Percentiles rank a stretch among this genome's conserved stretches.
Conservation (phyloP, 2,329 filamentous ascomycete species). For the Aspergillus candidus region DNA sequence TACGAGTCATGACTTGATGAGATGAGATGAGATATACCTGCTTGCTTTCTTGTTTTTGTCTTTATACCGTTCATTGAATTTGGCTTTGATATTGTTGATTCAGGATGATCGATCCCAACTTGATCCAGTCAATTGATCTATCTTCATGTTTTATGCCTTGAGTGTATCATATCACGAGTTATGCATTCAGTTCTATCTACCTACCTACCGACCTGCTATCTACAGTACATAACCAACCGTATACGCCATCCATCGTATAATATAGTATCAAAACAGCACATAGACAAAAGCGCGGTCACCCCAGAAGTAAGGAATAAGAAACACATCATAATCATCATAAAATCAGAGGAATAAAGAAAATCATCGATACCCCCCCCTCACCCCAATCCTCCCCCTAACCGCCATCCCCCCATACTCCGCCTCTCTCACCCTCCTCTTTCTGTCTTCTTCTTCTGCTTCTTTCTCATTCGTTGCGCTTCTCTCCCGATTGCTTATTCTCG, state of each 20-base stretch:
- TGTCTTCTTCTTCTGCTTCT: conserved; percentile 15
- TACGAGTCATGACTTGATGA: not conserved
- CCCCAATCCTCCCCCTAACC: conserved; percentile 22
- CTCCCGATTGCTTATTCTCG: conserved; percentile 1
- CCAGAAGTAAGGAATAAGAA: no score
- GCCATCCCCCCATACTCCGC: conserved; percentile 31
- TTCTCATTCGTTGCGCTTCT: not conserved
- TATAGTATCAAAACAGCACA: no score
- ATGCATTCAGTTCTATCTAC: not conserved
- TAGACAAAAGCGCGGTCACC: no score
- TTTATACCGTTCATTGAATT: not conserved
- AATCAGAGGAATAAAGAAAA: not conserved
- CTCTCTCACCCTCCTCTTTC: conserved; percentile 17
- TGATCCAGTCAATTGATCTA: not conserved
- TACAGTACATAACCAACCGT: no score
- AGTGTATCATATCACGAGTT: conserved; percentile 9
- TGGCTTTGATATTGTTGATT: not conserved
- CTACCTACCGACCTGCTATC: no score
- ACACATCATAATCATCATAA: not conserved
- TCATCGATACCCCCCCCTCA: conserved; percentile 3
- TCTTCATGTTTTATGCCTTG: conserved; percentile 4
- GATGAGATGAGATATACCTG: not conserved
- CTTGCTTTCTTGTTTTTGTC: no score
- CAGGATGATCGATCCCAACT: not conserved
- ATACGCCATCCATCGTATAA: not conserved